phyloP scores from a whole-genome alignment of 495 filamentous ascomycete genomes.

The Neurospora tetraspora region DNA sequence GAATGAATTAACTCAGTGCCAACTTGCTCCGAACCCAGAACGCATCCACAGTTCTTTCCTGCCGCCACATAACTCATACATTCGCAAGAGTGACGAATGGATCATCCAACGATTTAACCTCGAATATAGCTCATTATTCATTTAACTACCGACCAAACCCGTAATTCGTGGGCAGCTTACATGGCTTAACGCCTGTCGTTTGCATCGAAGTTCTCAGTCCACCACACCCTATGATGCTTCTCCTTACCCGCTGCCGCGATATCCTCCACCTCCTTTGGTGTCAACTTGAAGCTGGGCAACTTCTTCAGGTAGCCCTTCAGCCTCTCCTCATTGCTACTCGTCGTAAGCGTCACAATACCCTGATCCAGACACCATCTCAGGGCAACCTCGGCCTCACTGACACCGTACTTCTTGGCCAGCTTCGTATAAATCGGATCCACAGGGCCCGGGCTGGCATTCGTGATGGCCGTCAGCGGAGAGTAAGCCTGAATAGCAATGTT shows the following conservation, averaged over 20 bases:
- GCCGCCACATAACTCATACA: neutral
- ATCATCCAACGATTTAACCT: neutral
- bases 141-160: neutral
- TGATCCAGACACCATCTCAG: slow-evolving; percentile 76
- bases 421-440: slow-evolving; percentile 48
- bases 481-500: slow-evolving; percentile 65
- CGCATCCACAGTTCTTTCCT: neutral
- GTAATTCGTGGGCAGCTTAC: neutral
- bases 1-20: neutral
- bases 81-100: neutral
- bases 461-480: slow-evolving; percentile 54
- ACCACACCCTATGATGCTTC: slow-evolving; percentile 64
- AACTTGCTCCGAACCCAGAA: neutral
- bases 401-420: slow-evolving; percentile 69
- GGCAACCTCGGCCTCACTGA: slow-evolving; percentile 56
- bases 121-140: neutral
- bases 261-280: slow-evolving; percentile 57
- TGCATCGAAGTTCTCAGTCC: slow-evolving; percentile 46
- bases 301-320: slow-evolving; percentile 53
- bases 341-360: slow-evolving; percentile 67
- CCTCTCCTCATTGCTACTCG: slow-evolving; percentile 61
- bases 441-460: slow-evolving; percentile 57
- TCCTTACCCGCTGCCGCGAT: slow-evolving; percentile 50
- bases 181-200: slow-evolving; percentile 46
- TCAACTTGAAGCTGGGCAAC: slow-evolving; percentile 58